Evolutionary conservation across 106 monocot genomes (phyloP).

Genomic region (Phalaenopsis equestris): DNA sequence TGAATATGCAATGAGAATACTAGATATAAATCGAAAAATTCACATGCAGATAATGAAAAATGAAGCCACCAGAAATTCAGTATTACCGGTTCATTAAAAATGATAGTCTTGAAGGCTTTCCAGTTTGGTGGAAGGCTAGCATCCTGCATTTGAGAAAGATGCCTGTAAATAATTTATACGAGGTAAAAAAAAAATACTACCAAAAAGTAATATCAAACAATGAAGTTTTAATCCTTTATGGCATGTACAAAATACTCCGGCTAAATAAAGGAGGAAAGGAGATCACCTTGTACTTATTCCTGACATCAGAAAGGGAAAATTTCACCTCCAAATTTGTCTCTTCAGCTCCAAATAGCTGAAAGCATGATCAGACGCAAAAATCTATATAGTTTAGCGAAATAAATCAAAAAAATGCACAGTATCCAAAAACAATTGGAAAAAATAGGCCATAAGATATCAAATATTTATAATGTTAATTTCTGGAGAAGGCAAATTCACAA

Average conservation of each 20-base stretch:
- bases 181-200: background rate
- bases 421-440: background rate
- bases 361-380: background rate
- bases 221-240: background rate
- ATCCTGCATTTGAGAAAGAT: constrained; percentile 21
- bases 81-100: constrained; percentile 47
- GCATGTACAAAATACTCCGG: background rate
- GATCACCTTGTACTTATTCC: constrained; percentile 61
- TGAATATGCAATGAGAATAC: background rate
- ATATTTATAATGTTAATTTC: background rate
- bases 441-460: background rate
- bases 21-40: background rate
- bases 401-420: background rate
- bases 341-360: constrained; percentile 19
- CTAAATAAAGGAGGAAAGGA: background rate
- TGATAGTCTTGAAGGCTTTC: constrained; percentile 64
- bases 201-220: background rate
- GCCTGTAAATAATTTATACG: background rate
- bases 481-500: background rate
- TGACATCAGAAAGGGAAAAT: constrained; percentile 55
- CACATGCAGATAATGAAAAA: background rate
- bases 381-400: background rate
- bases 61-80: background rate
- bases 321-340: constrained; percentile 16
- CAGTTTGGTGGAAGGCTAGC: constrained; percentile 49